These are phyloP conservation scores for Cytospora piceicola DNA, from an alignment of 2,329 filamentous ascomycete genomes.

Conservation along the genomic window DNA sequence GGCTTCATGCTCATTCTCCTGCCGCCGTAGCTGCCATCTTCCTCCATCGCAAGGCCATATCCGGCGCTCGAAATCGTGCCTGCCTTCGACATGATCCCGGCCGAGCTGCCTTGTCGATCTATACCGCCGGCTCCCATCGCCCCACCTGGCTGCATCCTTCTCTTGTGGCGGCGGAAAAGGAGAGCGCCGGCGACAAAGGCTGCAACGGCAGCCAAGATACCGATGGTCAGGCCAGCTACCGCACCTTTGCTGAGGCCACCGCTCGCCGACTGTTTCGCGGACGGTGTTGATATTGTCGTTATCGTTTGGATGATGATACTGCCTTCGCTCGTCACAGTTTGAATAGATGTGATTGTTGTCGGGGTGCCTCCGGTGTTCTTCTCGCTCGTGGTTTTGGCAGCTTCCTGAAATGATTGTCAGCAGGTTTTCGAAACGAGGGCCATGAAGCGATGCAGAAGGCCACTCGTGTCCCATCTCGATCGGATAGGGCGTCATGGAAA, in stretches of 20 bases:
- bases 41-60: slow-evolving; percentile 29
- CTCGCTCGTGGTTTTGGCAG: slow-evolving; percentile 34
- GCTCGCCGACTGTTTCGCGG: slow-evolving; percentile 29
- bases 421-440: neutral
- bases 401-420: slow-evolving; percentile 30
- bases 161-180: slow-evolving; percentile 40
- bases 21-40: slow-evolving; percentile 39
- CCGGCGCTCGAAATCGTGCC: slow-evolving; percentile 46
- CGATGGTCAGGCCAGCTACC: slow-evolving; percentile 58
- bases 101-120: slow-evolving; percentile 54
- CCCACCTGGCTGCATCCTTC: slow-evolving; percentile 47
- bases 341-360: slow-evolving; percentile 38
- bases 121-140: slow-evolving; percentile 47
- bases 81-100: slow-evolving; percentile 50
- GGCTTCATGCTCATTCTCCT: slow-evolving; percentile 51
- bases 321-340: slow-evolving; percentile 60
- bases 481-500: neutral
- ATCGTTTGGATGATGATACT: slow-evolving; percentile 53
- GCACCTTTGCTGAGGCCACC: slow-evolving; percentile 49
- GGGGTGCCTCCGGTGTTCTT: slow-evolving; percentile 40
- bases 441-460: neutral
- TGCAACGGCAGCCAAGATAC: slow-evolving; percentile 43
- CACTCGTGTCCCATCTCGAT: neutral
- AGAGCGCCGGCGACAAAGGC: slow-evolving; percentile 45
- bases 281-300: slow-evolving; percentile 52